Conservation (phyloP, 129 eudicot species). For the Helianthus tuberosus region DNA sequence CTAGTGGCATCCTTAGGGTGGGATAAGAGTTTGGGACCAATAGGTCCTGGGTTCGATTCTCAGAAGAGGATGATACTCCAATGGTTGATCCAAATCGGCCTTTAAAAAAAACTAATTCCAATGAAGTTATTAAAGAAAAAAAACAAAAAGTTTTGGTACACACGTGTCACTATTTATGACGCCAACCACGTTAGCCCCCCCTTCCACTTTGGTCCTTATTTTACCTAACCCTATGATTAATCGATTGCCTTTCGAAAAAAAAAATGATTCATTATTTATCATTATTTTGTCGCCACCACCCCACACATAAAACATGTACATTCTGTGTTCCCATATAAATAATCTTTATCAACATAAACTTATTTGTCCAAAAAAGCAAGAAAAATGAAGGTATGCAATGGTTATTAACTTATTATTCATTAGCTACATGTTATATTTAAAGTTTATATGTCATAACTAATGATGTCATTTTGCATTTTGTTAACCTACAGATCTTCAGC, state of each 20-base stretch:
- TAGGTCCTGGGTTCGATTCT: too few species aligned
- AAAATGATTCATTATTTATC: background rate
- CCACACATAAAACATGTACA: conserved; percentile 13
- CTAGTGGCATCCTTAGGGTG: too few species aligned
- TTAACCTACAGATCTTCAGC: conserved; percentile 52
- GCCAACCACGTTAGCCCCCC: conserved; percentile 29
- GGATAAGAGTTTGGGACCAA: too few species aligned
- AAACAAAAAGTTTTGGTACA: background rate
- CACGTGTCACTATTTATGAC: conserved; percentile 16
- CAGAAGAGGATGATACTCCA: too few species aligned
- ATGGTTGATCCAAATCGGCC: too few species aligned
- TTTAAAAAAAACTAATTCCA: too few species aligned
- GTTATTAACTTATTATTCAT: background rate
- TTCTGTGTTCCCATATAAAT: background rate
- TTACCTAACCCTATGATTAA: conserved; percentile 32
- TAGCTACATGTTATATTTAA: background rate
- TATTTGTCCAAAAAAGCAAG: conserved; percentile 12
- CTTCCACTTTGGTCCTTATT: conserved; percentile 22
- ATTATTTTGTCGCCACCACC: conserved; percentile 5
- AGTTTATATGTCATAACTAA: background rate
- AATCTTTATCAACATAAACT: background rate
- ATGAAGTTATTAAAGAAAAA: background rate
- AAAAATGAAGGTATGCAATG: conserved; percentile 37
- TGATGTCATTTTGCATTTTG: background rate
- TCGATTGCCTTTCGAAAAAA: fast-evolving